These are phyloP conservation scores for Tolypocladium sp. DNA, from an alignment of 2,329 filamentous ascomycete genomes.

Conservation along the genomic window DNA sequence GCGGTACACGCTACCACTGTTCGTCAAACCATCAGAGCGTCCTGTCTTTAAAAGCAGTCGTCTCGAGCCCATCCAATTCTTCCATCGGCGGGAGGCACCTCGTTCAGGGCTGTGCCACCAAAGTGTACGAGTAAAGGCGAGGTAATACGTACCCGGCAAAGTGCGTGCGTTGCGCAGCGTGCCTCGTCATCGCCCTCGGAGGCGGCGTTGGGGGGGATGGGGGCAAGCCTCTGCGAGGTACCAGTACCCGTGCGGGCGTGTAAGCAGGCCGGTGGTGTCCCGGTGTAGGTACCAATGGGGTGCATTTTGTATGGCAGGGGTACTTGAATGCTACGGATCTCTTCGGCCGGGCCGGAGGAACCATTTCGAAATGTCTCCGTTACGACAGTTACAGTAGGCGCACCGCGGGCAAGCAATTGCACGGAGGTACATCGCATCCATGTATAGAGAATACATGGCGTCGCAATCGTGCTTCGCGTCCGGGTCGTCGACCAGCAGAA, in stretches of 20 bases:
- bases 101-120: background rate
- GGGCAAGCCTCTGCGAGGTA: conserved; percentile 5
- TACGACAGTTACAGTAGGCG: background rate
- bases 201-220: conserved; percentile 4
- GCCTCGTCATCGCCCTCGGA: conserved; percentile 30
- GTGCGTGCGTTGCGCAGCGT: conserved; percentile 9
- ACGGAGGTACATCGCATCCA: fast-evolving
- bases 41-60: no score
- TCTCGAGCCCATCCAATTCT: no score
- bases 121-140: background rate
- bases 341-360: background rate
- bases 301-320: background rate
- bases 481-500: background rate
- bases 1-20: no score
- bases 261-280: conserved; percentile 3
- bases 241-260: conserved; percentile 8
- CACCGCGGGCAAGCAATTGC: background rate
- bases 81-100: no score
- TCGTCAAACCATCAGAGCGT: no score
- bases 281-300: conserved; percentile 6
- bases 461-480: background rate
- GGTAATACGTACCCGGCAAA: background rate
- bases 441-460: background rate
- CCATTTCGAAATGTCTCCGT: background rate
- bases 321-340: background rate